Base-by-base conservation (phyloP, 768 basidiomycete species). In the Megacollybia marginata region DNA sequence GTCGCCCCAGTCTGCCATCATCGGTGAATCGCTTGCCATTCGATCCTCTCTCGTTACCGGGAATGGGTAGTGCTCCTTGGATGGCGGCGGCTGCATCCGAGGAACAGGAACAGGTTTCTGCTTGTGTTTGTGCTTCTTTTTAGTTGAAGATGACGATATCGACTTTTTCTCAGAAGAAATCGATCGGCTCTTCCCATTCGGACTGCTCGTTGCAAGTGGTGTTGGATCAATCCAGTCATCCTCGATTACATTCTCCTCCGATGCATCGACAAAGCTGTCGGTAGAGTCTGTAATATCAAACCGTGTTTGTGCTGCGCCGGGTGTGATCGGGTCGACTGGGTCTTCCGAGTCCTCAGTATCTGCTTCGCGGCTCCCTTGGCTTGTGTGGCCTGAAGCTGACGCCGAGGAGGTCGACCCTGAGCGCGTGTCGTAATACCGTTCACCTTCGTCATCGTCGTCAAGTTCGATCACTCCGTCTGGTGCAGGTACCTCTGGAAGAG, bases 321-420 rank as follows among this genome's bases (percentile, higher is more conserved):
- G 85, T 0, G 86, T 86, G 36, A 87, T 72, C 5, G 85, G 85
- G 13, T 79, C 83, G 2, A 83, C 73, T 0, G 79, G 76, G 47
- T 87, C 85, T 38, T 88, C 85, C 57, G 88, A 85, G 20, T 83
- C 85, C 46, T 85, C 83, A 44, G 73, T 75, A 53, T 73, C 74
- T 15, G 67, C 63, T 12, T 68, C 64, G 32, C 65, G 62, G 42
- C 67, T 66, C 48, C 57, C 54, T 23, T 61, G 64, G 32, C 57
- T 57, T 28, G 57, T 63, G 46, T 62, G 65, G 0, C 59, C 58
- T 55, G 72, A 73, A 16, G 73, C 74, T 13, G 73, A 71, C 12
- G 66, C 71, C 18, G 69, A 70, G 6, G 62, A 69, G 8, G 59
- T 63, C 1, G 70, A 71, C 8, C 62, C 59, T 18, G 75, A 75